phyloP scores from a whole-genome alignment of 352 stramenopile species.

The Pythium sukuiense region DNA sequence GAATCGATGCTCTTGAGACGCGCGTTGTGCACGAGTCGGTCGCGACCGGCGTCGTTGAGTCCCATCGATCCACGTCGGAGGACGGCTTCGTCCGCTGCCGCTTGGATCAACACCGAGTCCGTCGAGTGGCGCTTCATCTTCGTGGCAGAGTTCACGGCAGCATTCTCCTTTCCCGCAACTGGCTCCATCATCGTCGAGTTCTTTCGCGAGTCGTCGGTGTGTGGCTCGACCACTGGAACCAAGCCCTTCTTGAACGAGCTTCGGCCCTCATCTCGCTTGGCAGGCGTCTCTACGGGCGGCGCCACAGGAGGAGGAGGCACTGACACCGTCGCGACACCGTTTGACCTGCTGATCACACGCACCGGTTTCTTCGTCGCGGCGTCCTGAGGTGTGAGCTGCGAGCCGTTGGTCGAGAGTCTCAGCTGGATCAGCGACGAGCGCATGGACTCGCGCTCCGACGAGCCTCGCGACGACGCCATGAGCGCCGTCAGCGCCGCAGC shows the following conservation, averaged over 20 bases:
- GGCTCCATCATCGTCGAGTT: conserved; percentile 3
- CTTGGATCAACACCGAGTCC: conserved; percentile 60
- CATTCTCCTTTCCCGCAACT: background rate
- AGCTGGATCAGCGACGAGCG: conserved; percentile 24
- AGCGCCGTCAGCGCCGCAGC: conserved; percentile 10
- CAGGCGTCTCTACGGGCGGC: background rate
- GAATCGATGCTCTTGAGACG: conserved; percentile 44
- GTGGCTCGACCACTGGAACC: background rate
- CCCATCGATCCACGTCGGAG: conserved; percentile 17
- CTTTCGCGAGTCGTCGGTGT: background rate
- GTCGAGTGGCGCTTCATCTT: conserved; percentile 70
- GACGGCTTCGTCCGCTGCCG: conserved; percentile 45
- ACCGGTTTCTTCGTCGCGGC: background rate
- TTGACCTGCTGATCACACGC: background rate
- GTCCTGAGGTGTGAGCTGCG: conserved; percentile 9
- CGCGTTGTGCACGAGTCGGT: conserved; percentile 37
- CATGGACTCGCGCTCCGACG: conserved; percentile 23
- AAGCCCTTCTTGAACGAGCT: background rate
- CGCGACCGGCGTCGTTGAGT: conserved; percentile 46
- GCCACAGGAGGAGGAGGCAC: background rate
- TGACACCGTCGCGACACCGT: background rate
- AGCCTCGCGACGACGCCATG: conserved; percentile 8
- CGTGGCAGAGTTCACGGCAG: background rate
- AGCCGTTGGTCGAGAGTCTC: conserved; percentile 24
- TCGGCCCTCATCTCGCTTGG: background rate